A percentile compares a stretch with the other conserved stretches of the same genome.
These are phyloP conservation scores for Voacanga thouarsii DNA, from an alignment of 257 asterid species.

Conservation along the genomic window DNA sequence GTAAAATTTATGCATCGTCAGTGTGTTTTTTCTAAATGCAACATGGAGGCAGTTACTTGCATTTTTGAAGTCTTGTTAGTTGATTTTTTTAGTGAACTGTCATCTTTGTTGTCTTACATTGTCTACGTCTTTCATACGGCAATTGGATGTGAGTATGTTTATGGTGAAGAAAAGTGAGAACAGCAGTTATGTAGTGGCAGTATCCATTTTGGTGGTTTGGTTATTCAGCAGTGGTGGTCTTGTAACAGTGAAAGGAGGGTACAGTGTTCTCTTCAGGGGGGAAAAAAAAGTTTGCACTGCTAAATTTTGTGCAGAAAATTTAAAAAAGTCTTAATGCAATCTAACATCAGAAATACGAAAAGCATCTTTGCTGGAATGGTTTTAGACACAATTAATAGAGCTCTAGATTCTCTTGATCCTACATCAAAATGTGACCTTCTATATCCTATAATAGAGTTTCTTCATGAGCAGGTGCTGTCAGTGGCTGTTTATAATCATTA, in stretches of 20 bases:
- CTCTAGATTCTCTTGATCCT: background rate
- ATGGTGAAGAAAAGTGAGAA: constrained; percentile 1
- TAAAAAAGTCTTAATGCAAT: background rate
- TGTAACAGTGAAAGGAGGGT: background rate
- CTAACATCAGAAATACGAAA: background rate
- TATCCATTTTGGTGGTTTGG: background rate
- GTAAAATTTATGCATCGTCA: background rate
- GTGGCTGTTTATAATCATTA: constrained; percentile 93
- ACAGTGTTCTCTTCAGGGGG: background rate
- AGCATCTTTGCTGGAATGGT: background rate
- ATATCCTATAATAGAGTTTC: background rate
- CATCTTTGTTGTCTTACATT: background rate
- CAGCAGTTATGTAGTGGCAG: background rate
- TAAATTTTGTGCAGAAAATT: background rate
- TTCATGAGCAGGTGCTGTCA: constrained; percentile 64
- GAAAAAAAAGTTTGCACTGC: background rate
- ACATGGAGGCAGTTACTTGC: background rate
- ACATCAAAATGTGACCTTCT: background rate
- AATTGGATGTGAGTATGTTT: background rate
- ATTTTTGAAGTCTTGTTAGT: background rate
- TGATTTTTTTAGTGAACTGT: background rate
- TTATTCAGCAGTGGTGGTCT: background rate
- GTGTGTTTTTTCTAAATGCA: background rate
- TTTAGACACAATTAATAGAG: background rate
- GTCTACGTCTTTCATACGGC: background rate